Evolutionary conservation across 2,329 filamentous ascomycete genomes (phyloP), one percentile per base, ranked within the genome.

Genomic region (Dothideomycetes sp.): DNA sequence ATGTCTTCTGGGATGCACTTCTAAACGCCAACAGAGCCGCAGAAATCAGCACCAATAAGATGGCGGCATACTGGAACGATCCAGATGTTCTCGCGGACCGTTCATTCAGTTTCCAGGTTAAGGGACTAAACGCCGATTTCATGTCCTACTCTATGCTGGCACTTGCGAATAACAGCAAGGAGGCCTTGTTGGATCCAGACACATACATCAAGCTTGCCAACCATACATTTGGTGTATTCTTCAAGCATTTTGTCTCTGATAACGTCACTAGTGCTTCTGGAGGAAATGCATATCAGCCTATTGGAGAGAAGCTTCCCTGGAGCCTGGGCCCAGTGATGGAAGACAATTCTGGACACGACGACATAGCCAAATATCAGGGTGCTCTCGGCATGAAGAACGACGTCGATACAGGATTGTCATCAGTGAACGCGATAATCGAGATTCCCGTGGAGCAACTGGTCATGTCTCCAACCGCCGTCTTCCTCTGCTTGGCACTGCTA

Each of bases 81-180:
- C 28, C 28, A 7, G 28, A 31, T 17, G 15, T 17, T 6, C n/a
- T 17, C 11, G 8, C 15, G 3, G 24, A 13, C 28, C 34, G 12
- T 19, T 30, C n/a, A n/a, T 29, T 20, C 34, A 30, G 30, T 11
- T 19, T 28, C 12, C 23, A 12, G 6, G 24, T 17, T 3, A 8
- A 11, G 16, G 34, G 25, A 19, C 12, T 37, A 3, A 37, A 37
- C n/a, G 16, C 27, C 12, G 34, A 37, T 23, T 12, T 37, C 24
- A 37, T 37, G 34, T 37, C 34, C 5, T 37, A 37, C 8, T 37
- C 24, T 13, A 37, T 37, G 34, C 13, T 30, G 4, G 4, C 11
- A 2, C 17, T 37, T 3, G 34, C 25, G 5, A 30, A 37, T 8
- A 30, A 37, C 24, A 36, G 16, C 33, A 28, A 36, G 16, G 23